These are phyloP conservation scores for Nakazawaea holstii DNA, from an alignment of 805 yeast species.

Conservation along the genomic window DNA sequence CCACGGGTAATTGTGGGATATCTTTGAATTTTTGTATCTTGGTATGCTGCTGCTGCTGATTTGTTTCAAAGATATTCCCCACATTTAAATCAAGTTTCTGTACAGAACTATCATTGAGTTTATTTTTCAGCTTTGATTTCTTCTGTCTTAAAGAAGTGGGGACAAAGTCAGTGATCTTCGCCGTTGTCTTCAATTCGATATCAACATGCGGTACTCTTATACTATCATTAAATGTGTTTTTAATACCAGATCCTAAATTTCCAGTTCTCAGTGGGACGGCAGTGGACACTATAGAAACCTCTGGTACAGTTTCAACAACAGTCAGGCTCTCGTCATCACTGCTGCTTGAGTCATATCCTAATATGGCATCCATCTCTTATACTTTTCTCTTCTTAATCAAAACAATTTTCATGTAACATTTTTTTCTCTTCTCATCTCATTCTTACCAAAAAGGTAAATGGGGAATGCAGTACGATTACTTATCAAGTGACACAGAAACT, in stretches of 20 bases:
- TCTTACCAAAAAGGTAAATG: background rate
- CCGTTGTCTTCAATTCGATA: slow-evolving; percentile 11
- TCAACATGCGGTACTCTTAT: slow-evolving; percentile 6
- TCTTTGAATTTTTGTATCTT: too few relatives aligned
- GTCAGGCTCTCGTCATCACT: slow-evolving; percentile 2
- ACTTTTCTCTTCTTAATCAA: background rate
- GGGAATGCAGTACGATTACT: too few relatives aligned
- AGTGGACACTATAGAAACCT: background rate
- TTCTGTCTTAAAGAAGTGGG: slow-evolving; percentile 13
- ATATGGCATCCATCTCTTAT: background rate
- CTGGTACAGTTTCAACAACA: background rate
- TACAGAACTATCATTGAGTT: background rate
- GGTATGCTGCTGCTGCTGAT: too few relatives aligned
- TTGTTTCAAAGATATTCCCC: background rate
- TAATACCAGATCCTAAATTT: slow-evolving; percentile 19
- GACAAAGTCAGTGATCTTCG: slow-evolving; percentile 15
- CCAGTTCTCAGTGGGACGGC: too few relatives aligned
- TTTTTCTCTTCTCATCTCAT: background rate
- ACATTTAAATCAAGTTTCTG: background rate
- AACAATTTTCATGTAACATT: background rate
- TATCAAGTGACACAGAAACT: too few relatives aligned
- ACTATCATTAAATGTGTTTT: slow-evolving; percentile 20
- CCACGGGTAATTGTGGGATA: too few relatives aligned
- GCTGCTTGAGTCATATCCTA: background rate
- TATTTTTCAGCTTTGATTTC: background rate